phyloP scores from a whole-genome alignment of 306 rosid genomes.

The Cucurbita moschata region DNA sequence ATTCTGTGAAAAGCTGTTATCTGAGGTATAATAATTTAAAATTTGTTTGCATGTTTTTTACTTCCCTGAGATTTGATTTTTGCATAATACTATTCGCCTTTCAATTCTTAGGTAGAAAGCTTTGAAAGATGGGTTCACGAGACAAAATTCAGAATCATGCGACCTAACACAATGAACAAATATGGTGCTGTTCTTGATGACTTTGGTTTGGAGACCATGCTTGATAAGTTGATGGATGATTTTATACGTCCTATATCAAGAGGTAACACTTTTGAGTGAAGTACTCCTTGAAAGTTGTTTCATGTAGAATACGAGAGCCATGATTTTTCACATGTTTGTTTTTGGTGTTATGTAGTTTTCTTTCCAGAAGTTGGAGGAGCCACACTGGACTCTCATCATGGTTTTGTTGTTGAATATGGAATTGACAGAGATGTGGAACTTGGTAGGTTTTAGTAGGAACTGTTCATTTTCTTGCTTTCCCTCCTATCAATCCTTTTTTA shows the following conservation, averaged over 20 bases:
- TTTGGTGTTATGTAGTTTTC: slow-evolving; percentile 49
- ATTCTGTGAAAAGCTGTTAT: slow-evolving; percentile 58
- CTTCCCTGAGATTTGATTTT: slow-evolving; percentile 3
- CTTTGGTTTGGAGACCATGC: slow-evolving; percentile 81
- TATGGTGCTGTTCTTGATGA: slow-evolving; percentile 96
- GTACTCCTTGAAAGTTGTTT: neutral
- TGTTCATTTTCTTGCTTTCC: neutral
- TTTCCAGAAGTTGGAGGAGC: slow-evolving; percentile 80
- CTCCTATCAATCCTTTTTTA: neutral
- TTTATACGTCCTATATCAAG: slow-evolving; percentile 60
- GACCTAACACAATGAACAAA: slow-evolving; percentile 85
- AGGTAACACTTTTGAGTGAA: slow-evolving; percentile 23
- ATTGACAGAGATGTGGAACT: slow-evolving; percentile 71
- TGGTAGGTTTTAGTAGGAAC: slow-evolving; percentile 36
- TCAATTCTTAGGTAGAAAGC: slow-evolving; percentile 60
- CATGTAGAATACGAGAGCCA: neutral
- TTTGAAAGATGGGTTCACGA: slow-evolving; percentile 85
- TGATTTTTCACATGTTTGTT: slow-evolving; percentile 14
- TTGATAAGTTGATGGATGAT: slow-evolving; percentile 56
- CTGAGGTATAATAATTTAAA: slow-evolving; percentile 58
- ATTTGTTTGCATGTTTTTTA: neutral
- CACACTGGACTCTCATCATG: slow-evolving; percentile 89
- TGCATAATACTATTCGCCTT: neutral
- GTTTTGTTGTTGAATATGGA: slow-evolving; percentile 93
- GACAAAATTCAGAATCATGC: slow-evolving; percentile 65